phyloP scores from a whole-genome alignment of 768 basidiomycete genomes.

The Rhizopogon vulgaris region DNA sequence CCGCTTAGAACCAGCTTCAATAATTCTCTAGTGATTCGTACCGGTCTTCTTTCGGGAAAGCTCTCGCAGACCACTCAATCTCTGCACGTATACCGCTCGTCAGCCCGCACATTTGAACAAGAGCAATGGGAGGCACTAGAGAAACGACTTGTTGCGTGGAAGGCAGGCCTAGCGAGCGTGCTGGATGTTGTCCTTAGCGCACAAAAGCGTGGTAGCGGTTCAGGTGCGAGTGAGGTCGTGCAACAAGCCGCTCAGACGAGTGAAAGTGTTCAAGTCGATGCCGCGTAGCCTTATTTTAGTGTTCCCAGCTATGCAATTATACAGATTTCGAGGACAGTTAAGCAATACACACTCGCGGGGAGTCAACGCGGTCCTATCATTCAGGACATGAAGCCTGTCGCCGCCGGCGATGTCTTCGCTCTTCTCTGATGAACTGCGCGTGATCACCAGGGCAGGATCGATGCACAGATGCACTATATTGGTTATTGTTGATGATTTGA shows the following conservation, averaged over 20 bases:
- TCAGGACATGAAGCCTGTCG: no score
- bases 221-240: slow-evolving; percentile 12
- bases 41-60: slow-evolving; percentile 73
- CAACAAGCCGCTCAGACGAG: slow-evolving; percentile 10
- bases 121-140: slow-evolving; percentile 79
- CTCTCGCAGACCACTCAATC: slow-evolving; percentile 76
- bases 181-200: slow-evolving; percentile 64
- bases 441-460: no score
- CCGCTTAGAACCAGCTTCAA: not conserved
- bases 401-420: no score
- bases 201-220: slow-evolving; percentile 30
- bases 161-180: slow-evolving; percentile 60
- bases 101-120: slow-evolving; percentile 67
- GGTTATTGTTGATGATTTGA: no score
- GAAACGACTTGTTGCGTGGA: slow-evolving; percentile 72
- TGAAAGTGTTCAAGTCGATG: not conserved
- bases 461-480: no score
- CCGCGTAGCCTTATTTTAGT: not conserved
- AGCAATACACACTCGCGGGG: not conserved
- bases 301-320: not conserved
- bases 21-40: slow-evolving; percentile 59
- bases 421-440: no score
- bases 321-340: not conserved
- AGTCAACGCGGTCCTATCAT: no score
- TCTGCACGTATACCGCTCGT: slow-evolving; percentile 67